Evolutionary conservation across 1,139 yeast genomes (phyloP).

Genomic region (Debaryomyces coudertii): DNA sequence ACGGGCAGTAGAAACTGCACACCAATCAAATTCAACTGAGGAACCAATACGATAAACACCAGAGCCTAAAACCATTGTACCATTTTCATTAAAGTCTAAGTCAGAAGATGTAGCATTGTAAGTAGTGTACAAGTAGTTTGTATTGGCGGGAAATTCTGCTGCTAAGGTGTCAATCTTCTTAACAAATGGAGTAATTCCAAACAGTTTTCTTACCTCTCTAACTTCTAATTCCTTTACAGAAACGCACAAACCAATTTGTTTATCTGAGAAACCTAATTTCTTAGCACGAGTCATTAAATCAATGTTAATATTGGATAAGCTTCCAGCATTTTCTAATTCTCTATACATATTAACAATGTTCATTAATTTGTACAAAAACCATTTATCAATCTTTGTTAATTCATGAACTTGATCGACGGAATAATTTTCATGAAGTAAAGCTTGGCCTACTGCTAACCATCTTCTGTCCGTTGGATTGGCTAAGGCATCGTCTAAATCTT

Average conservation of each 20-base stretch:
- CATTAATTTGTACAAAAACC: constrained; percentile 93
- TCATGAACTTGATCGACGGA: constrained; percentile 91
- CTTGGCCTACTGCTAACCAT: constrained; percentile 98
- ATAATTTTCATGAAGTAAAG: constrained; percentile 85
- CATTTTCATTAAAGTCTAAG: constrained; percentile 82
- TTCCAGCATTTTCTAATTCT: constrained; percentile 68
- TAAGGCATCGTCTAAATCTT: constrained; percentile 76
- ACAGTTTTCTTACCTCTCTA: constrained; percentile 74
- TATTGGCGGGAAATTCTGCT: constrained; percentile 97
- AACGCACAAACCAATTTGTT: constrained; percentile 82
- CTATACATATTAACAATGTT: constrained; percentile 88
- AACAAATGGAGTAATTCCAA: constrained; percentile 87
- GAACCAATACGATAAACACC: constrained; percentile 99
- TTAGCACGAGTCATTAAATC: constrained; percentile 80
- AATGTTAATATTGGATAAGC: constrained; percentile 59
- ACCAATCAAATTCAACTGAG: constrained; percentile 98
- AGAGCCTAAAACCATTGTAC: constrained; percentile 93
- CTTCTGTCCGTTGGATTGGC: constrained; percentile 96
- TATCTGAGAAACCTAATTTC: constrained; percentile 93
- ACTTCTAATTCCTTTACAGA: constrained; percentile 74
- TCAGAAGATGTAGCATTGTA: constrained; percentile 90
- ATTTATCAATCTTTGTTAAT: constrained; percentile 87
- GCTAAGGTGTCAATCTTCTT: constrained; percentile 97
- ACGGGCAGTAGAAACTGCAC: constrained; percentile 97
- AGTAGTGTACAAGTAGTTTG: constrained; percentile 94